Evolutionary conservation across 257 asterid genomes (phyloP).

Genomic region (Datura wrightii): DNA sequence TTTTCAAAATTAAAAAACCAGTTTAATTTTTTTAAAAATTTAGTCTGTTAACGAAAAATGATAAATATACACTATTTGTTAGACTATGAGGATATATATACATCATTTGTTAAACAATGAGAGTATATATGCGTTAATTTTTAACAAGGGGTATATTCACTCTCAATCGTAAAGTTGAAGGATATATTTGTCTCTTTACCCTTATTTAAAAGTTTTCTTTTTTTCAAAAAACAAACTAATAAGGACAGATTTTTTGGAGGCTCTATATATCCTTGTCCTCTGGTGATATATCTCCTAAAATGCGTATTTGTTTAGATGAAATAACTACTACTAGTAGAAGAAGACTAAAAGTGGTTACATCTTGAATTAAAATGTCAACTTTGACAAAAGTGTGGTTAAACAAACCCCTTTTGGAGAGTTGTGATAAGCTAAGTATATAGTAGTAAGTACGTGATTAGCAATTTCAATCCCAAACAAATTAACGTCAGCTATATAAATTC

Average conservation of each 20-base stretch:
- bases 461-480: neutral
- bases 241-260: neutral
- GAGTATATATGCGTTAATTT: no score
- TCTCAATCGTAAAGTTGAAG: no score
- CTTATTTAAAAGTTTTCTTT: no score
- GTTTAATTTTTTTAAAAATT: no score
- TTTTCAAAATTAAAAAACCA: no score
- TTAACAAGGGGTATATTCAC: no score
- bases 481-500: neutral
- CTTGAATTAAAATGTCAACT: conserved; percentile 30
- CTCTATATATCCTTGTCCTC: conserved; percentile 10
- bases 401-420: neutral
- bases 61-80: no score
- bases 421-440: neutral
- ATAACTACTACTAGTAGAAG: neutral
- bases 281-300: conserved; percentile 3
- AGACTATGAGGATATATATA: no score
- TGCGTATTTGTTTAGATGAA: neutral
- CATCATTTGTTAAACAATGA: no score
- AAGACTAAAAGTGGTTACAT: neutral
- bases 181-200: no score
- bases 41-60: no score
- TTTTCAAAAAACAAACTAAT: neutral
- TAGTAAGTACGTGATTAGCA: neutral
- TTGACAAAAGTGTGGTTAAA: conserved; percentile 2